Evolutionary conservation across 2,329 filamentous ascomycete species (phyloP).

Genomic region (Rutstroemia sp.): DNA sequence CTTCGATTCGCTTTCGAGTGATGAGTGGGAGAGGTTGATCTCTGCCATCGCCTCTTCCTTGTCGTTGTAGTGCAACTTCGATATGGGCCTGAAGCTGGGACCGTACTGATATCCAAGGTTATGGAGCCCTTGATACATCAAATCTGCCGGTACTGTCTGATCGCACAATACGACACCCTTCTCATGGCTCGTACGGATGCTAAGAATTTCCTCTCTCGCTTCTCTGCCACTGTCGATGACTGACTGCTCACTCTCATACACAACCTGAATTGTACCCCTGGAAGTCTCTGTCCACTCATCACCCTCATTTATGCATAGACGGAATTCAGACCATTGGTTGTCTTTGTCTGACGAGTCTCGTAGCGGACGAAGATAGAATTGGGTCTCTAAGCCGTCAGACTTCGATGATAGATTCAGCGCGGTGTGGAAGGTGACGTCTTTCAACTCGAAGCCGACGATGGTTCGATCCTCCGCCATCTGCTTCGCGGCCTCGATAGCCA

Average conservation of each 20-base stretch:
- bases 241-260: background rate
- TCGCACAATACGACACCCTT: background rate
- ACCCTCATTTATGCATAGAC: background rate
- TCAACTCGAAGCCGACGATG: slow-evolving; percentile 14
- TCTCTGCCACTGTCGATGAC: background rate
- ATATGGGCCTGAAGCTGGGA: background rate
- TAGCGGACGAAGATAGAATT: background rate
- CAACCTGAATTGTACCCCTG: slow-evolving; percentile 1
- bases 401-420: slow-evolving; percentile 36
- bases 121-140: background rate
- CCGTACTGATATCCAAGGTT: slow-evolving; percentile 7
- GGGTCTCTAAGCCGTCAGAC: slow-evolving; percentile 21
- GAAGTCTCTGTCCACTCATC: slow-evolving; percentile 1
- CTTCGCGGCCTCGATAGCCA: slow-evolving; percentile 26
- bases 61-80: slow-evolving; percentile 1
- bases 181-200: background rate
- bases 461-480: slow-evolving; percentile 13
- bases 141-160: background rate
- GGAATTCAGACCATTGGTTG: slow-evolving; percentile 1
- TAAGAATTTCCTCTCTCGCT: background rate
- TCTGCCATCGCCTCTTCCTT: slow-evolving; percentile 20
- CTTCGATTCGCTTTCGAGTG: background rate
- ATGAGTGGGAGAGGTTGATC: slow-evolving; percentile 10
- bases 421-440: slow-evolving; percentile 38
- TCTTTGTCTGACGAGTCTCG: background rate